Base-by-base conservation (phyloP, 2,329 filamentous ascomycete species). In the Diaporthe citri region DNA sequence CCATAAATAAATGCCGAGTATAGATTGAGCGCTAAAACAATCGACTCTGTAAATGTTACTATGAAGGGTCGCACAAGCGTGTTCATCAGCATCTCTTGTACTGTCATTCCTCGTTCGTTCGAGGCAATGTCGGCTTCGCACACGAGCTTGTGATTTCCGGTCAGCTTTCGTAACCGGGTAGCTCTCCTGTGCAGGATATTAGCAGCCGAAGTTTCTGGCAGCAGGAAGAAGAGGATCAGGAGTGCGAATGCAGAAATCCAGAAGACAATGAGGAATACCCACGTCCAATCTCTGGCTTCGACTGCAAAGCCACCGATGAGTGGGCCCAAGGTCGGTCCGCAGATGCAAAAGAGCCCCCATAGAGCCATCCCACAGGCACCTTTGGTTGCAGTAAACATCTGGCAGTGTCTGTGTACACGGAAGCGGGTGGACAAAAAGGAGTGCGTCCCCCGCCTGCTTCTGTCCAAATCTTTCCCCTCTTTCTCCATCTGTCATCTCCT, bases 201-300 rank as follows among this genome's bases (percentile, higher is more conserved):
- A 2, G 84, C 81, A 0, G 86, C 69, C 15, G 72, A 76, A n/a
- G 92, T 93, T 83, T 94, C 92, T 0, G 92, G 92, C 34, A 94
- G 87, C 75, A 90, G 86, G 76, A 92, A 80, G 78, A 92, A 87
- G 86, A 93, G 89, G 52, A 88, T 71, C 22, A 92, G 76, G 76
- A 92, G 87, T 52, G 92, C 80, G 0, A 91, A 91, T 0, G 85
- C 87, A 0, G 90, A 85, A 25, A 89, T 85, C 90, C 90, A 93
- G 74, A 93, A 85, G 73, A 92, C 89, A 78, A 92, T 89, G 85
- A 89, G 91, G n/a, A 91, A 84, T 0, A 89, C 88, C 91, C 90
- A 93, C 25, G 89, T 86, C 91, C 91, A 93, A 72, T 82, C 83
- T 80, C 89, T 86, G 2, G 85, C 87, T 3, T 86, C 85, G 9